Conservation (phyloP, 1,284 basidiomycete species). For the Caloboletus inedulis region DNA sequence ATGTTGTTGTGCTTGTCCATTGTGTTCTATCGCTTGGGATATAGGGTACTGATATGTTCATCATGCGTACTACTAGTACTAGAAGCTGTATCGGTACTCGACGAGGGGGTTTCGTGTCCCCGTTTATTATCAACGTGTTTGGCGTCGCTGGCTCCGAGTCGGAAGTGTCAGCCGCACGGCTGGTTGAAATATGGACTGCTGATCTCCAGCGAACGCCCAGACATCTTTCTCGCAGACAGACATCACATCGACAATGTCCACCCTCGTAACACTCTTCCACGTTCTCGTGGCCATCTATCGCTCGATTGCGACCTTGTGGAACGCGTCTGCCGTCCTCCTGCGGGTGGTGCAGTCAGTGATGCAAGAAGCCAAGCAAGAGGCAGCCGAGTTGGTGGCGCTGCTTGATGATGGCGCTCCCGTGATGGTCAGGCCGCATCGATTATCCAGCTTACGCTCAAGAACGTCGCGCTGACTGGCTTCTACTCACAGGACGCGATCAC, state of each 20-base stretch:
- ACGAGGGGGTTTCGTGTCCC: background rate
- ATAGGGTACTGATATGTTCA: background rate
- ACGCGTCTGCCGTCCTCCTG: slow-evolving; percentile 12
- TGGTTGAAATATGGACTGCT: slow-evolving; percentile 2
- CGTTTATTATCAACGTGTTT: background rate
- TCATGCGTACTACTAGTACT: background rate
- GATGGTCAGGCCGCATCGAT: slow-evolving; percentile 13
- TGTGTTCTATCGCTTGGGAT: background rate
- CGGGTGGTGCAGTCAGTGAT: slow-evolving; percentile 12
- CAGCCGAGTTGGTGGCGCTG: slow-evolving; percentile 14
- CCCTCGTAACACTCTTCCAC: background rate
- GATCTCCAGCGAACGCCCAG: background rate
- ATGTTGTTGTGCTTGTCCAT: background rate
- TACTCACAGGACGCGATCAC: slow-evolving; percentile 8
- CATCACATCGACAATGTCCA: slow-evolving; percentile 10
- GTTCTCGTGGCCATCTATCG: slow-evolving; percentile 8
- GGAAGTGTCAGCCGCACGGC: slow-evolving; percentile 1
- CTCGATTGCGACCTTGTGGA: slow-evolving; percentile 9
- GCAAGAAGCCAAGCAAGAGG: slow-evolving; percentile 20
- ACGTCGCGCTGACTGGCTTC: background rate
- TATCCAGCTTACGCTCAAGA: no score
- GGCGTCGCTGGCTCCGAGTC: background rate
- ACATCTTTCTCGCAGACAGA: background rate
- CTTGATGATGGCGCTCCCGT: slow-evolving; percentile 9
- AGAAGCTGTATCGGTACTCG: slow-evolving; percentile 5